Evolutionary conservation across 768 basidiomycete species (phyloP), one percentile per base, ranked within the genome.

Genomic region (Mycena olivaceomarginata): DNA sequence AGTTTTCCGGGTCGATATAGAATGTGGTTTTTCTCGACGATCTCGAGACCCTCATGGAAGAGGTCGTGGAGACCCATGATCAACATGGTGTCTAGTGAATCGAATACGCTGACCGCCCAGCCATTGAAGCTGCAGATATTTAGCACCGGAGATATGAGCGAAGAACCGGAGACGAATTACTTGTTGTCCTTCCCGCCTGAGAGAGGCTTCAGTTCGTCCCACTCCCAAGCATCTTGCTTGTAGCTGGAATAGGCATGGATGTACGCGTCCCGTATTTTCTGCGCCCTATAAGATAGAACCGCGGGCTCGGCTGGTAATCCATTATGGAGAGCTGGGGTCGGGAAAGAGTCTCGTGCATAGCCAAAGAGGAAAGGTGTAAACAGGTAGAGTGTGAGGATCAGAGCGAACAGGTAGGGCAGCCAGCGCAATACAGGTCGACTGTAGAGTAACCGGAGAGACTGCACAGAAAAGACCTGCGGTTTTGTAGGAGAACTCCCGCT

Each of bases 1-100:
- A 87, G 48, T 83, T 81, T 74, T 51, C 64, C 85, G 45, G 37
- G 65, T 39, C 48, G 72, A 67, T 73, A 51, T 57, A 79, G 67
- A 94, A 94, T 22, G 88, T 91, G 53, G 87, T 80, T n/a, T n/a
- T 87, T 85, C 15, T 86, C 86, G 25, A 93, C 85, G 48, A 87
- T 85, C 11, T 89, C 86, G 3, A 95, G 82, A 1, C 93, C 92
- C 1, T 91, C 86, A 48, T 89, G 82, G 80, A 95, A 96, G 78
- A 96, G 92, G 0, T 92, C 88, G 37, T 91, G 85, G n/a, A 97
- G 86, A 8, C 90, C 95, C 92, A 97, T 93, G 57, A 97, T 89
- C 86, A 93, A 91, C 88, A 98, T 92, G 2, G 95, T 95, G 80
- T 96, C 95, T 51, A 97, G 87, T 0, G 94, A 91, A 79, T 97